Conservation (phyloP, 2,329 filamentous ascomycete species). For the Fusarium gaditjirri region DNA sequence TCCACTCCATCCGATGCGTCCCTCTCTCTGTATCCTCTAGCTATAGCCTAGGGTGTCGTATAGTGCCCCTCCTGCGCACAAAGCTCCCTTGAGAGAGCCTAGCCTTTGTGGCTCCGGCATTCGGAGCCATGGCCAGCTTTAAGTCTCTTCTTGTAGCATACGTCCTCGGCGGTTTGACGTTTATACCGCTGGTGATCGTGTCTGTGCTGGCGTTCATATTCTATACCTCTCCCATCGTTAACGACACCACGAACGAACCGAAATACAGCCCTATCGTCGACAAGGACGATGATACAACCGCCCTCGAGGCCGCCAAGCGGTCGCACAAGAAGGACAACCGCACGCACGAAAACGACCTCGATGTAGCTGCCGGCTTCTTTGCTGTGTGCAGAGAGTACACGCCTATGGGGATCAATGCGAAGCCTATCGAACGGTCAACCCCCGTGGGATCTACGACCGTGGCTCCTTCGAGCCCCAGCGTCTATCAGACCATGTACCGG, state of each 20-base stretch:
- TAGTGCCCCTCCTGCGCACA: conserved; percentile 30
- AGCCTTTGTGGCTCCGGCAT: conserved; percentile 35
- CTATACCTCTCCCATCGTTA: conserved; percentile 69
- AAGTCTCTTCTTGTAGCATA: conserved; percentile 77
- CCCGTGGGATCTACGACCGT: conserved; percentile 81
- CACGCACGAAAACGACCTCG: conserved; percentile 67
- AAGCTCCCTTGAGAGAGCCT: conserved; percentile 32
- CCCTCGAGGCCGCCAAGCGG: conserved; percentile 70
- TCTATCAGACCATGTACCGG: conserved; percentile 98
- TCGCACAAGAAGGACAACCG: conserved; percentile 70
- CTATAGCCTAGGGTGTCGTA: conserved; percentile 32
- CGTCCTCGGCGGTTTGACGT: conserved; percentile 86
- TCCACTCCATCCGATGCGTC: conserved; percentile 26
- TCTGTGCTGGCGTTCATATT: conserved; percentile 74
- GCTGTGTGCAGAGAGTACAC: conserved; percentile 95
- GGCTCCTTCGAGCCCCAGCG: conserved; percentile 84
- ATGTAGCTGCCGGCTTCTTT: conserved; percentile 91
- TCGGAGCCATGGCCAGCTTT: conserved; percentile 61
- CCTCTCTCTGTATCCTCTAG: conserved; percentile 16
- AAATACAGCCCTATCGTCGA: conserved; percentile 59
- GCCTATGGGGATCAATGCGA: conserved; percentile 90
- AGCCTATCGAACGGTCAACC: conserved; percentile 86
- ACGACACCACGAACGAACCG: conserved; percentile 49
- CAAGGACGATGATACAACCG: conserved; percentile 71
- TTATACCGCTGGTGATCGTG: conserved; percentile 77